Evolutionary conservation across 345 rosid genomes (phyloP).

Genomic region (Syzygium aromaticum): DNA sequence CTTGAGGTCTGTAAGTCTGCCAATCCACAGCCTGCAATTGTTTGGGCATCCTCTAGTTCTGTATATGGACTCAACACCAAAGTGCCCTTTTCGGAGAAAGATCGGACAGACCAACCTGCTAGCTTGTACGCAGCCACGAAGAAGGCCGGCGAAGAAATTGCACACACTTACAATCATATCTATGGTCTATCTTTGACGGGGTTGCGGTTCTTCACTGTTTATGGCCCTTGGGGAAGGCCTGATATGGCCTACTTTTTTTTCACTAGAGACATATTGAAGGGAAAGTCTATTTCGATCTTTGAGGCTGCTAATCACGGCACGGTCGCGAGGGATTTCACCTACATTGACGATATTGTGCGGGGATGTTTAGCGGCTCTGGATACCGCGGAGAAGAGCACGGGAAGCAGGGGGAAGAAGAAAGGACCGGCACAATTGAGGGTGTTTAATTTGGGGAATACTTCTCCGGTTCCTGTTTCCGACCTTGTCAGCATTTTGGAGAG

Average conservation of each 20-base stretch:
- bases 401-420: conserved; percentile 87
- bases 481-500: conserved; percentile 79
- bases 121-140: conserved; percentile 46
- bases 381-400: conserved; percentile 91
- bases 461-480: conserved; percentile 81
- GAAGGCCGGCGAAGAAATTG: conserved; percentile 49
- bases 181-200: conserved; percentile 45
- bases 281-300: conserved; percentile 33
- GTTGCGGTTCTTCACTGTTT: conserved; percentile 41
- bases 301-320: conserved; percentile 32
- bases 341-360: conserved; percentile 87
- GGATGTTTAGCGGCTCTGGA: conserved; percentile 82
- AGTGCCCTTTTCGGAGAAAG: conserved; percentile 48
- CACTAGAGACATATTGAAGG: conserved; percentile 34
- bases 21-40: conserved; percentile 41
- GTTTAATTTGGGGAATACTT: conserved; percentile 86
- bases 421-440: conserved; percentile 83
- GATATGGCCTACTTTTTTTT: conserved; percentile 55
- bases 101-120: conserved; percentile 94
- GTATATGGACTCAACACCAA: conserved; percentile 39
- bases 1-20: conserved; percentile 36
- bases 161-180: conserved; percentile 45
- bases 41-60: conserved; percentile 44
- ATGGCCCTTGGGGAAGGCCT: conserved; percentile 51
- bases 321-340: conserved; percentile 77